A percentile compares a stretch with the other conserved stretches of the same genome.
Conservation (phyloP, 2,329 filamentous ascomycete genomes). For the Drechslerella stenobrocha region DNA sequence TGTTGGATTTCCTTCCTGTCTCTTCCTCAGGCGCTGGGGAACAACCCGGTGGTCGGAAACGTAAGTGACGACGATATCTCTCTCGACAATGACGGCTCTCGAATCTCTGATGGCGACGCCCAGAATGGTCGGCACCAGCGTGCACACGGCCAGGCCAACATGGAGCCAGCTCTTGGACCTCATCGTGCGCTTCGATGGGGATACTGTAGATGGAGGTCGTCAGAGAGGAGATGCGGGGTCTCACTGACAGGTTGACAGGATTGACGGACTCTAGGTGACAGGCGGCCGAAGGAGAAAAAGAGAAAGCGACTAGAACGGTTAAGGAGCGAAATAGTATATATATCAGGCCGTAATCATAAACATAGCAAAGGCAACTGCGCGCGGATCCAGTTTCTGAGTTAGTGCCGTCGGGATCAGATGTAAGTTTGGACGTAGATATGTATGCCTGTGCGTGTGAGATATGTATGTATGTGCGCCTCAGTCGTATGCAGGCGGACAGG, state of each 20-base stretch:
- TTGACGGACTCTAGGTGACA: slow-evolving; percentile 9
- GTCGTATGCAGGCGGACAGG: neutral
- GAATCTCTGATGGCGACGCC: slow-evolving; percentile 39
- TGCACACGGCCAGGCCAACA: slow-evolving; percentile 35
- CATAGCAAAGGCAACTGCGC: slow-evolving; percentile 5
- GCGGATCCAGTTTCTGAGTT: slow-evolving; percentile 8
- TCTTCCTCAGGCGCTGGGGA: slow-evolving; percentile 16
- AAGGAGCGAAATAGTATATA: slow-evolving; percentile 32
- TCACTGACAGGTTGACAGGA: slow-evolving; percentile 9
- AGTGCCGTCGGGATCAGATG: slow-evolving; percentile 5
- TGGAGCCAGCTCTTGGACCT: slow-evolving; percentile 40
- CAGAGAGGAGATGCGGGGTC: slow-evolving; percentile 5
- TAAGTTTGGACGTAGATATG: neutral
- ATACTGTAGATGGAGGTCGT: slow-evolving; percentile 3
- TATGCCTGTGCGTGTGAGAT: too few relatives aligned
- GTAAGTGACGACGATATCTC: slow-evolving; percentile 40
- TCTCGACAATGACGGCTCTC: slow-evolving; percentile 25
- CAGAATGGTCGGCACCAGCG: slow-evolving; percentile 30
- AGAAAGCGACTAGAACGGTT: slow-evolving; percentile 20
- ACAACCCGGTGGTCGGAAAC: slow-evolving; percentile 29
- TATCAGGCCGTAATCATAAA: slow-evolving; percentile 35
- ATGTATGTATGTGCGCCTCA: neutral
- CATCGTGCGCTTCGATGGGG: slow-evolving; percentile 27
- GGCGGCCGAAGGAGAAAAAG: slow-evolving; percentile 10
- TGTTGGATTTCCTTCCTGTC: slow-evolving; percentile 8